phyloP scores from a whole-genome alignment of 2,329 filamentous ascomycete species.

The Fusarium sp. region DNA sequence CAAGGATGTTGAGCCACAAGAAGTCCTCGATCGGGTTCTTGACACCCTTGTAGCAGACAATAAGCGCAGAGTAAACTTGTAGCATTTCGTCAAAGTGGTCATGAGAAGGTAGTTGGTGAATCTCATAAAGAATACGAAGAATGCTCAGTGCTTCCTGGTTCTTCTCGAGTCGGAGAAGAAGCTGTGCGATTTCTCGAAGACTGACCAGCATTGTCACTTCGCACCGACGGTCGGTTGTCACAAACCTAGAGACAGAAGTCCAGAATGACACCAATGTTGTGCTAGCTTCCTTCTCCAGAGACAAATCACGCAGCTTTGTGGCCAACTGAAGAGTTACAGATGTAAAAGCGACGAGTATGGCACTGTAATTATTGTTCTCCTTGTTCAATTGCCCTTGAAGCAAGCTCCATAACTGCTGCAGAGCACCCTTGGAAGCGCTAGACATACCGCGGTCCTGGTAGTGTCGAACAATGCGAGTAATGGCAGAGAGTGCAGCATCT shows the following conservation, averaged over 20 bases:
- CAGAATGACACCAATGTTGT: background rate
- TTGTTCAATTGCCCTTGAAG: background rate
- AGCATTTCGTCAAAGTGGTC: slow-evolving; percentile 7
- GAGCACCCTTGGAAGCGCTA: background rate
- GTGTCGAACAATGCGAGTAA: background rate
- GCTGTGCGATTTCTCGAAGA: background rate
- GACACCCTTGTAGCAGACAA: background rate
- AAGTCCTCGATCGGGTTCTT: background rate
- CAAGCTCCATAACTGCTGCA: background rate
- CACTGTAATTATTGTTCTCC: background rate
- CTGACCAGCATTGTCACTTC: background rate
- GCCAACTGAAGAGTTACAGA: background rate
- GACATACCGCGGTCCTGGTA: slow-evolving; percentile 7
- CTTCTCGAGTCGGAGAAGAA: background rate
- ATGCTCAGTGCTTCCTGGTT: background rate
- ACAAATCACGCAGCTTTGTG: background rate
- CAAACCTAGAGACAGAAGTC: background rate
- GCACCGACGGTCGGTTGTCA: background rate
- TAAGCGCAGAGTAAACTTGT: background rate
- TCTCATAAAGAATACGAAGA: background rate
- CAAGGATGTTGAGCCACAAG: background rate
- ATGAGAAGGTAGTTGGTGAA: background rate
- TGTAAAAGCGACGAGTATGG: background rate
- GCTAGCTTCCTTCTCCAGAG: background rate
- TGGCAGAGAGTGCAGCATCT: background rate